Percentiles rank a stretch among this genome's conserved stretches.
phyloP scores from a whole-genome alignment of 306 rosid genomes.

The Citrullus amarus region DNA sequence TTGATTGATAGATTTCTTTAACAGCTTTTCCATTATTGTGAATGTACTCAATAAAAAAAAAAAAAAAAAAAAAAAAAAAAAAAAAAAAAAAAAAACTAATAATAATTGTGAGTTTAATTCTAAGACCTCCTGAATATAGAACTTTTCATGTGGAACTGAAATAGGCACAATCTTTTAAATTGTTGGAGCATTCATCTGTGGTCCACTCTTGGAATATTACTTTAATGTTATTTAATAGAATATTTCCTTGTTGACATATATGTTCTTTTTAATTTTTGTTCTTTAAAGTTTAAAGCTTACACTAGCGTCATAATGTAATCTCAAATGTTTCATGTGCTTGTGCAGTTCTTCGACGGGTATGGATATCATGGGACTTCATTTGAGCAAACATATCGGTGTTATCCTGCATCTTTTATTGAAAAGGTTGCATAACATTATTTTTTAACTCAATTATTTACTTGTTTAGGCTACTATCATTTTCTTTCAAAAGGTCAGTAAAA shows the following conservation, averaged over 20 bases:
- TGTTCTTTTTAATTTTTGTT: neutral
- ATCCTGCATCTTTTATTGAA: constrained; percentile 93
- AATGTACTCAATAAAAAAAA: too few relatives aligned
- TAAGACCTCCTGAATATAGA: neutral
- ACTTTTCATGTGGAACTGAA: neutral
- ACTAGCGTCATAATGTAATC: neutral
- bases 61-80: too few relatives aligned
- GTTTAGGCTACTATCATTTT: neutral
- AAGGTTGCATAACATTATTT: constrained; percentile 46
- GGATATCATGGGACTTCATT: constrained; percentile 91
- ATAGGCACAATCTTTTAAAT: neutral
- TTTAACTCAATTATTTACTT: neutral
- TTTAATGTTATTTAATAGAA: neutral
- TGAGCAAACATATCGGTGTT: constrained; percentile 93
- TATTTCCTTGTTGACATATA: neutral
- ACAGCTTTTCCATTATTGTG: too few relatives aligned
- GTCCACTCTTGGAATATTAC: neutral
- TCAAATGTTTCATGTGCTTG: constrained; percentile 33
- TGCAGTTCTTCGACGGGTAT: constrained; percentile 81
- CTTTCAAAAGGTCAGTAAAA: neutral
- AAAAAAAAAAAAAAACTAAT: too few relatives aligned
- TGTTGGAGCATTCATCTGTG: neutral
- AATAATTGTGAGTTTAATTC: neutral
- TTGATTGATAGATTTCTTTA: too few relatives aligned
- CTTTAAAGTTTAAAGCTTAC: neutral